Conservation (phyloP, 305 asterid genomes). For the Striga hermonthica region DNA sequence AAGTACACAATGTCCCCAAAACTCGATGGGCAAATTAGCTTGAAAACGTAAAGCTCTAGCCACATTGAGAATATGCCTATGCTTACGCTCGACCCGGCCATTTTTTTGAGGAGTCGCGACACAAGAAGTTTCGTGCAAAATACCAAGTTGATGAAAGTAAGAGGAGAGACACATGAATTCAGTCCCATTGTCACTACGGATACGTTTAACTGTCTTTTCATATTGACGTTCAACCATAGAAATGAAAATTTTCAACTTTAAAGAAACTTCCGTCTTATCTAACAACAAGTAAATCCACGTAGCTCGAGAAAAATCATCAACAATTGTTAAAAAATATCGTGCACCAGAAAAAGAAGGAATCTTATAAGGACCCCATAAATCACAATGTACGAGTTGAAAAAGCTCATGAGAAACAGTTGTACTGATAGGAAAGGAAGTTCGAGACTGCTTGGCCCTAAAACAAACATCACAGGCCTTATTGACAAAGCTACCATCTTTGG, state of each 20-base stretch:
- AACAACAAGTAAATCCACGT: not conserved
- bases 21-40: no score
- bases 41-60: no score
- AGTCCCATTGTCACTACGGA: not conserved
- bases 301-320: not conserved
- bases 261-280: not conserved
- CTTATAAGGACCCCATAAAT: constrained; percentile 5
- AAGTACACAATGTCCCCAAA: no score
- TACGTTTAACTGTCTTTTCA: not conserved
- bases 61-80: no score
- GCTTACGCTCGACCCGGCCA: no score
- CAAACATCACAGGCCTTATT: constrained; percentile 21
- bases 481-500: not conserved
- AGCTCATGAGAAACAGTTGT: not conserved
- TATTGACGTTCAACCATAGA: not conserved
- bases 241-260: not conserved
- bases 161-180: not conserved
- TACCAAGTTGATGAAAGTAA: not conserved
- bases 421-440: constrained; percentile 3
- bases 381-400: not conserved
- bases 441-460: constrained; percentile 9
- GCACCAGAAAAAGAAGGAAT: not conserved
- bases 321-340: not conserved
- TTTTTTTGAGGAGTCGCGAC: not conserved
- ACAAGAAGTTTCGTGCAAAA: not conserved